These are phyloP conservation scores for Gnaphalium uliginosum DNA, from an alignment of 129 eudicot species.

Conservation along the genomic window DNA sequence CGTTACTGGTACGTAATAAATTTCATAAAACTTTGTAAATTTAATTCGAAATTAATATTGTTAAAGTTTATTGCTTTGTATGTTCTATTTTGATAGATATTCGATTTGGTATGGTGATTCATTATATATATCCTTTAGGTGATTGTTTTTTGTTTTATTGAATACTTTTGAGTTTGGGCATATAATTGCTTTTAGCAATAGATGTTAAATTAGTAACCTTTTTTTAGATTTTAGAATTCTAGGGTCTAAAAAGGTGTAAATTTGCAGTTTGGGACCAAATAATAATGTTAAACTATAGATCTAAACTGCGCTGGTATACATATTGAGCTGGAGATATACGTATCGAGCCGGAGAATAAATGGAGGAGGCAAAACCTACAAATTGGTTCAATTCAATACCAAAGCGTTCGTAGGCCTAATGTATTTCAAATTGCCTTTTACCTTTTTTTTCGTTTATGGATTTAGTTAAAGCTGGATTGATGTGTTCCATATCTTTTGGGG, in stretches of 20 bases:
- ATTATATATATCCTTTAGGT: not conserved
- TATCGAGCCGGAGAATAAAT: not conserved
- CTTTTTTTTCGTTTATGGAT: not conserved
- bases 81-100: not conserved
- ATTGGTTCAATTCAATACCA: not conserved
- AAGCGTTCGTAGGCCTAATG: not conserved
- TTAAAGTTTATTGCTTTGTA: not conserved
- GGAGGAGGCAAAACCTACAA: not conserved
- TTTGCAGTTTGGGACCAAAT: not conserved
- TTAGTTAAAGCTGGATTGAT: not conserved
- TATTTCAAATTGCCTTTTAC: not conserved
- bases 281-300: not conserved
- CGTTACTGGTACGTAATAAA: slow-evolving; percentile 47
- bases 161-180: not conserved
- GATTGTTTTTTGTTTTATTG: not conserved
- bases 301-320: too few relatives aligned
- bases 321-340: not conserved
- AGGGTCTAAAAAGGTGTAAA: not conserved
- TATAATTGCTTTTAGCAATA: not conserved
- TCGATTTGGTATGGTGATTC: not conserved
- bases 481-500: not conserved
- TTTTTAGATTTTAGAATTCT: not conserved
- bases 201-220: not conserved
- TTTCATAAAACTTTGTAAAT: not conserved
- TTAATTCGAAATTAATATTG: too few relatives aligned